phyloP scores from a whole-genome alignment of 768 basidiomycete species.

The Tephrocybe sp. region DNA sequence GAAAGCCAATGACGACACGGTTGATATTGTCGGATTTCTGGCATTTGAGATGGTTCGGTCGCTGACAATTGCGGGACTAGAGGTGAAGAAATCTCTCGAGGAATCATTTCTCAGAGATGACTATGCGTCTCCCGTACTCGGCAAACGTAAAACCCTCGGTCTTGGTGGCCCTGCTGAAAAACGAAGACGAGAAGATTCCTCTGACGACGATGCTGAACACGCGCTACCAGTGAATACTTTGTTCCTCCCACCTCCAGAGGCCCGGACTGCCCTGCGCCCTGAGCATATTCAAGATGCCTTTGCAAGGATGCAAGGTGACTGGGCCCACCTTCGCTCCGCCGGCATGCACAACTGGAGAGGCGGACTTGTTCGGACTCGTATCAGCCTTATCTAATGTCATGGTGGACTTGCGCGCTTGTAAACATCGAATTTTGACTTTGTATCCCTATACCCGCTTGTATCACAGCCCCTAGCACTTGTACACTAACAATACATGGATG shows the following conservation, averaged over 20 bases:
- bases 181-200: constrained; percentile 53
- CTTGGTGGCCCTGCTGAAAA: constrained; percentile 49
- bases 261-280: constrained; percentile 71
- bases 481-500: constrained; percentile 22
- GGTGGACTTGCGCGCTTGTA: constrained; percentile 1
- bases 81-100: constrained; percentile 77
- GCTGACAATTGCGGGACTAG: constrained; percentile 83
- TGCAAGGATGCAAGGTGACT: constrained; percentile 83
- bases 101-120: constrained; percentile 68
- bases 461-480: neutral
- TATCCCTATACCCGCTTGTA: constrained; percentile 15
- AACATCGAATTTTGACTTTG: constrained; percentile 8
- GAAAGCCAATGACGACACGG: constrained; percentile 89
- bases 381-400: constrained; percentile 64
- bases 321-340: constrained; percentile 76
- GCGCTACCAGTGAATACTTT: constrained; percentile 67
- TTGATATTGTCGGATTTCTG: constrained; percentile 96
- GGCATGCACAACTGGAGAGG: constrained; percentile 91
- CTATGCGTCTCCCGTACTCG: constrained; percentile 60
- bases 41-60: constrained; percentile 97
- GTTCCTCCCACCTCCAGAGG: constrained; percentile 81
- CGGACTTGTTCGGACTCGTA: constrained; percentile 73
- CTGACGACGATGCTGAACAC: constrained; percentile 60
- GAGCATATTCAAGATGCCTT: constrained; percentile 93
- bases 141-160: constrained; percentile 62